Evolutionary conservation across 1,139 yeast genomes (phyloP).

Genomic region (Nakaseomyces kungkrabaensis): DNA sequence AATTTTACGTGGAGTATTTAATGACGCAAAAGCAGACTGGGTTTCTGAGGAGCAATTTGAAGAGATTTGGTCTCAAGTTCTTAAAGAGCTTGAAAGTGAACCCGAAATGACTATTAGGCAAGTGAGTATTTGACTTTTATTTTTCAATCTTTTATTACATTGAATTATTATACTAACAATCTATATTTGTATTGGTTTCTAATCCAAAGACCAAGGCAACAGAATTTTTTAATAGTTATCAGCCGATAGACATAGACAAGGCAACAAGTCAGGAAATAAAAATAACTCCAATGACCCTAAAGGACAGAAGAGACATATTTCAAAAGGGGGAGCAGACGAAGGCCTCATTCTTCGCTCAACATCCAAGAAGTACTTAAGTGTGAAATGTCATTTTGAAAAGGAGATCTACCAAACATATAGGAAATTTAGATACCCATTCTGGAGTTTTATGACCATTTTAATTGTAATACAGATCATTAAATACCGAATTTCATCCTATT

Average conservation of each 20-base stretch:
- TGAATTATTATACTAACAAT: slow-evolving; percentile 9
- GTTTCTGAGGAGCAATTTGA: slow-evolving; percentile 68
- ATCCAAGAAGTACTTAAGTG: slow-evolving; percentile 55
- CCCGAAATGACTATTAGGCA: slow-evolving; percentile 83
- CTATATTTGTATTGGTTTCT: slow-evolving; percentile 2
- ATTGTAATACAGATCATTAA: slow-evolving; percentile 26
- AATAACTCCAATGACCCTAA: slow-evolving; percentile 31
- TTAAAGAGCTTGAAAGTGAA: slow-evolving; percentile 55
- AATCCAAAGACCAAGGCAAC: slow-evolving; percentile 2
- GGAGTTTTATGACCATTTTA: slow-evolving; percentile 24
- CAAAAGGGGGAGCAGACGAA: slow-evolving; percentile 22
- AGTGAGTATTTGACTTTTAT: slow-evolving; percentile 35
- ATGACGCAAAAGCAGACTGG: slow-evolving; percentile 42
- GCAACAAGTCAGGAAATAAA: slow-evolving; percentile 24
- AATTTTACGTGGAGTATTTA: slow-evolving; percentile 50
- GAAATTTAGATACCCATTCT: slow-evolving; percentile 35
- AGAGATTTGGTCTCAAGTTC: slow-evolving; percentile 65
- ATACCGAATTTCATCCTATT: slow-evolving; percentile 32
- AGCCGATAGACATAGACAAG: slow-evolving; percentile 20
- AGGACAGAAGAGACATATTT: slow-evolving; percentile 31
- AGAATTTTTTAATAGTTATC: slow-evolving; percentile 22
- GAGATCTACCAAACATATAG: slow-evolving; percentile 42
- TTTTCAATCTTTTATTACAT: slow-evolving; percentile 4
- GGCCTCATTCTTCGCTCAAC: slow-evolving; percentile 58
- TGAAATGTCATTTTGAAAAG: slow-evolving; percentile 51